Evolutionary conservation across 2,329 filamentous ascomycete genomes (phyloP), one percentile per base, ranked within the genome.

Genomic region (Neofusicoccum sp.): DNA sequence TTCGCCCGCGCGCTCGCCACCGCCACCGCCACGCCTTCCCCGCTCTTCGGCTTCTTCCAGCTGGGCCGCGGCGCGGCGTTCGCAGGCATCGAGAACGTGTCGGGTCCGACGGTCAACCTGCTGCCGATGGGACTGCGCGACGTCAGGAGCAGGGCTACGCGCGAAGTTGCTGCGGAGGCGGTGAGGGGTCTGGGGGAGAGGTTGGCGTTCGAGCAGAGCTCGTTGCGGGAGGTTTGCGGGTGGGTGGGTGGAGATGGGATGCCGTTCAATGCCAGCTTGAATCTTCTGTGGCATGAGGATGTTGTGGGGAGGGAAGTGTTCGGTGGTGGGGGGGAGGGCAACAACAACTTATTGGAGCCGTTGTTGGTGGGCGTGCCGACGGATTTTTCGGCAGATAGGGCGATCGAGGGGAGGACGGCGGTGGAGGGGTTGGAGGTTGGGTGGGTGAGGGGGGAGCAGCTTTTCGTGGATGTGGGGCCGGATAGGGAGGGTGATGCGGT

Each of bases 191-290:
- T 74, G 36, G 71, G 71, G 5, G 67, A 67, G 6, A 66, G 72
- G 4, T 68, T 71, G 1, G 61, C 66, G 6, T 74, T 69, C 58
- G 73, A 74, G 49, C 72, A 75, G 48, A 71, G 68, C 56, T 69
- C 66, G 1, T 64, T 75, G 12, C 66, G 62, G 1, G 68, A 74
- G 29, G 66, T 75, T 16, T 64, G 71, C 3, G 41, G 36, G 12
- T 71, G 68, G 68, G 48, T 67, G 39, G 1, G 4, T 7, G 8
- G 3, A 29, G 28, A 31, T 31, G 11, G 50, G 4, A 16, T 31
- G 44, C 67, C 68, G 6, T 75, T 76, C 67, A 74, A 76, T 47
- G 67, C 69, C 2, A 74, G 69, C 68, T 66, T 75, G 34, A 76
- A 76, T 50, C 67, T 76, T 12, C 66, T 76, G 34, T 75, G 71